These are phyloP conservation scores for Pseudozyma sp. DNA, from an alignment of 1,284 basidiomycete species.

Conservation along the genomic window DNA sequence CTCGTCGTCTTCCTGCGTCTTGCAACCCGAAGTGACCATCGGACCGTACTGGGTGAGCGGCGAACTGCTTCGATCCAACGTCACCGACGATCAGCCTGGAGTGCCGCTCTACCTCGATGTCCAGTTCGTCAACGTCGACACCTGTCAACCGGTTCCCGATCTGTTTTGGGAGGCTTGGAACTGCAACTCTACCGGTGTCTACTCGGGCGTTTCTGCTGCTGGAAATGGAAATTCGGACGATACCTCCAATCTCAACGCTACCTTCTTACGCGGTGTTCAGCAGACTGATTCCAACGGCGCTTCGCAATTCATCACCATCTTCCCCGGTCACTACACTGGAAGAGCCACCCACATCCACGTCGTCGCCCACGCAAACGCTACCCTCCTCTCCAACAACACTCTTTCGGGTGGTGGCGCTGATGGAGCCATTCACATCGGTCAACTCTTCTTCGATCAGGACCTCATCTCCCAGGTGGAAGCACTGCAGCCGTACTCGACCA, in stretches of 20 bases:
- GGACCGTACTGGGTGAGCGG: conserved; percentile 13
- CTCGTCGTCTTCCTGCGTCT: neutral
- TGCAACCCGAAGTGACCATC: conserved; percentile 10
- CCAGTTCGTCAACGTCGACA: conserved; percentile 9
- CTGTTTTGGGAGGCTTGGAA: conserved; percentile 11
- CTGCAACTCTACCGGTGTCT: conserved; percentile 10
- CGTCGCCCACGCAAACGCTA: conserved; percentile 7
- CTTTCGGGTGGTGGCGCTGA: neutral
- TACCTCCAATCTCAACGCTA: conserved; percentile 2
- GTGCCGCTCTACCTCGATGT: conserved; percentile 1
- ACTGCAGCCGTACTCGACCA: conserved; percentile 1
- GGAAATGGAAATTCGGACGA: conserved; percentile 9
- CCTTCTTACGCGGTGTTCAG: conserved; percentile 4
- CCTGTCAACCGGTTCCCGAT: conserved; percentile 7
- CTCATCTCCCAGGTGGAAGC: conserved; percentile 4
- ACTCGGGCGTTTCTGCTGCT: conserved; percentile 7
- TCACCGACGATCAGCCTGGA: conserved; percentile 6
- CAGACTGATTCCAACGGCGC: conserved; percentile 5
- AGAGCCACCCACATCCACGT: conserved; percentile 10
- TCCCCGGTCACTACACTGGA: conserved; percentile 14
- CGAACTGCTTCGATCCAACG: conserved; percentile 3
- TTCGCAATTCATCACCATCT: conserved; percentile 1
- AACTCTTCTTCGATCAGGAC: conserved; percentile 15
- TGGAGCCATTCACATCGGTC: conserved; percentile 9
- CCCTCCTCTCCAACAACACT: conserved; percentile 8